Percentiles rank a stretch among this genome's conserved stretches.
Conservation (phyloP, 163 green algal genomes). For the Trebouxiophyceae sp. region DNA sequence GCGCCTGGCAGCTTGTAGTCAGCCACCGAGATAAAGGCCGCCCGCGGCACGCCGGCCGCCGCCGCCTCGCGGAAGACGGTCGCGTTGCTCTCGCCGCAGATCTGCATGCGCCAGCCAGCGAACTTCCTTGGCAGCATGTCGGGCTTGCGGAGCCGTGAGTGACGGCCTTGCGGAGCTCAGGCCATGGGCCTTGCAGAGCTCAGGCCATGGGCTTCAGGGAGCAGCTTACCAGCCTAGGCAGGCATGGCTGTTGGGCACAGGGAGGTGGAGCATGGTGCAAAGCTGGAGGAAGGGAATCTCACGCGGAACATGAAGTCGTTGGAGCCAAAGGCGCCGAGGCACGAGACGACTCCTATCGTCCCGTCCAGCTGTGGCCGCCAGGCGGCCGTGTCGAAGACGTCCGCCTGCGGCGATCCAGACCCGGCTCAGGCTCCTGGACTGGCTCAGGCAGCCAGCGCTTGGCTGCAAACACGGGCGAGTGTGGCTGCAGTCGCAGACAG, state of each 20-base stretch:
- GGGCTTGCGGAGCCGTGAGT: too few relatives aligned
- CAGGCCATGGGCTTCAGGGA: too few relatives aligned
- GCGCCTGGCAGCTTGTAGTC: constrained; percentile 50
- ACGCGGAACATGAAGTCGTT: constrained; percentile 71
- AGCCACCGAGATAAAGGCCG: constrained; percentile 82
- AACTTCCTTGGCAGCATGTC: too few relatives aligned
- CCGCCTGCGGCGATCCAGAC: constrained; percentile 26
- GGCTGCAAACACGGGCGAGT: constrained; percentile 2
- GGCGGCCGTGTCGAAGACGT: constrained; percentile 30
- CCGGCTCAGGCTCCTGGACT: neutral
- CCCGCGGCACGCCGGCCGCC: constrained; percentile 60
- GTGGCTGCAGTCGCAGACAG: neutral
- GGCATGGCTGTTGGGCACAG: too few relatives aligned
- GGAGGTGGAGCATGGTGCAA: too few relatives aligned
- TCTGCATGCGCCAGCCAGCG: constrained; percentile 14
- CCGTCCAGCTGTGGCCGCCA: constrained; percentile 36
- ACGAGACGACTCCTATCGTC: constrained; percentile 43
- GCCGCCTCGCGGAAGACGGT: constrained; percentile 55
- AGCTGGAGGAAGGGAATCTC: neutral
- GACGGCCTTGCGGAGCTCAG: too few relatives aligned
- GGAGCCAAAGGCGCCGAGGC: constrained; percentile 75
- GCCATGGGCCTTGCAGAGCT: too few relatives aligned
- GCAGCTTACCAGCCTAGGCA: too few relatives aligned
- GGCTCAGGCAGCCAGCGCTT: neutral
- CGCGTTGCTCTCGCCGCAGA: constrained; percentile 74